Percentiles rank a stretch among this genome's conserved stretches.
phyloP scores from a whole-genome alignment of 169 alveolate species.

The Miamiensis avidus region DNA sequence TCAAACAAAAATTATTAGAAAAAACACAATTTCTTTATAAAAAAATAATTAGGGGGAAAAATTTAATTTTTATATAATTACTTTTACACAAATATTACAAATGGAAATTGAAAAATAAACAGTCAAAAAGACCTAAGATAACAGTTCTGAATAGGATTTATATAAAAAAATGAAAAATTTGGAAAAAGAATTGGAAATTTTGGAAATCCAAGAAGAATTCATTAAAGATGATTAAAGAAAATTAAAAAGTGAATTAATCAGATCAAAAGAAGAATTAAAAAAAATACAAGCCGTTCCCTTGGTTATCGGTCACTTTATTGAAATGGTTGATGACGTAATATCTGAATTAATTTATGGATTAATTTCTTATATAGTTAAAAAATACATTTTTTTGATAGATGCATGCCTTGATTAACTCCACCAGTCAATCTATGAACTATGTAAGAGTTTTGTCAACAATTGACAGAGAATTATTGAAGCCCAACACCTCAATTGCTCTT shows the following conservation, averaged over 20 bases:
- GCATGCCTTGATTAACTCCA: slow-evolving; percentile 96
- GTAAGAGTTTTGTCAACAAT: slow-evolving; percentile 98
- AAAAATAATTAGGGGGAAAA: not conserved
- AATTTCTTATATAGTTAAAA: not conserved
- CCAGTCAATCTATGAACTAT: slow-evolving; percentile 97
- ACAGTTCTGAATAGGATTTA: slow-evolving; percentile 51
- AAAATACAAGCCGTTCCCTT: slow-evolving; percentile 98
- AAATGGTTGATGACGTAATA: slow-evolving; percentile 92
- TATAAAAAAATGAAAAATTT: slow-evolving; percentile 80
- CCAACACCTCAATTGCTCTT: slow-evolving; percentile 98
- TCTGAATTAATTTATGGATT: not conserved
- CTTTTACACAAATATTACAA: not conserved
- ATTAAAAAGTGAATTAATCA: slow-evolving; percentile 95
- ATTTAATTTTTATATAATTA: no score
- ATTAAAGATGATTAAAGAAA: slow-evolving; percentile 97
- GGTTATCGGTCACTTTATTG: slow-evolving; percentile 97
- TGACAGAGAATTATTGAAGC: slow-evolving; percentile 98
- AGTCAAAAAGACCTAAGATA: not conserved
- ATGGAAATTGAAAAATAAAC: not conserved
- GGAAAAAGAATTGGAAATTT: slow-evolving; percentile 88
- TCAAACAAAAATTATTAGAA: no score
- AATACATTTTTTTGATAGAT: slow-evolving; percentile 48
- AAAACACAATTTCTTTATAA: no score
- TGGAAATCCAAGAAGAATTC: slow-evolving; percentile 93
- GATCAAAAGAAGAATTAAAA: slow-evolving; percentile 97